Percentiles rank a stretch among this genome's conserved stretches.
phyloP scores from a whole-genome alignment of 2,329 filamentous ascomycete species.

The Pyrenochaeta sp. region DNA sequence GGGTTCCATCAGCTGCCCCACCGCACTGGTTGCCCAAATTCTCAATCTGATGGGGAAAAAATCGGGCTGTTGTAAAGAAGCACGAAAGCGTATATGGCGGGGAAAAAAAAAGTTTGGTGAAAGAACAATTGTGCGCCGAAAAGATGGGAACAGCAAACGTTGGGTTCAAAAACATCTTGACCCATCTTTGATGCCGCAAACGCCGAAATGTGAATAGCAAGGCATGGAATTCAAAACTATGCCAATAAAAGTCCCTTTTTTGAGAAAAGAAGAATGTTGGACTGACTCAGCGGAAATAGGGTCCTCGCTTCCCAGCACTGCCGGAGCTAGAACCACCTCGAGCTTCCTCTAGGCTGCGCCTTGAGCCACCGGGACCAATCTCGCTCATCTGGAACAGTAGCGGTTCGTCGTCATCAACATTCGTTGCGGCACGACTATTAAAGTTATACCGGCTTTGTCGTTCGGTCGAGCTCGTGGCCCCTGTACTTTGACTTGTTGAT shows the following conservation, averaged over 20 bases:
- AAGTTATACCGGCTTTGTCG: constrained; percentile 55
- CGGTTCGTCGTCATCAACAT: constrained; percentile 71
- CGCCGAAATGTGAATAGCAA: background rate
- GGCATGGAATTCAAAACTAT: background rate
- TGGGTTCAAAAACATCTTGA: background rate
- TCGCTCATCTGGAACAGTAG: constrained; percentile 78
- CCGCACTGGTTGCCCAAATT: background rate
- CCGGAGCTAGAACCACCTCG: constrained; percentile 40
- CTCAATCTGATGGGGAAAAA: too few relatives aligned
- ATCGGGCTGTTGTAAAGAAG: too few relatives aligned
- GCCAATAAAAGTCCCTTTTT: background rate
- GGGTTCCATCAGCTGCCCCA: background rate
- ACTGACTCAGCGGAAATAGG: constrained; percentile 18
- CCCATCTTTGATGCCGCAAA: background rate
- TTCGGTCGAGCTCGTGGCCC: constrained; percentile 46
- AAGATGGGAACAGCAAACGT: too few relatives aligned
- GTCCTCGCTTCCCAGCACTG: constrained; percentile 36
- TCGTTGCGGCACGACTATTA: constrained; percentile 50
- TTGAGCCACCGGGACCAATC: constrained; percentile 59
- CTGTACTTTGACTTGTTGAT: constrained; percentile 40
- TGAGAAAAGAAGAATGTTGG: background rate
- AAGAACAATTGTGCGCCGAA: background rate
- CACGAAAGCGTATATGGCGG: too few relatives aligned
- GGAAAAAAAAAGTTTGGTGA: background rate
- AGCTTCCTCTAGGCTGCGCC: constrained; percentile 49